A percentile compares a stretch with the other conserved stretches of the same genome.
phyloP scores from a whole-genome alignment of 108 stramenopile species.

The Nannochloropsis salina region DNA sequence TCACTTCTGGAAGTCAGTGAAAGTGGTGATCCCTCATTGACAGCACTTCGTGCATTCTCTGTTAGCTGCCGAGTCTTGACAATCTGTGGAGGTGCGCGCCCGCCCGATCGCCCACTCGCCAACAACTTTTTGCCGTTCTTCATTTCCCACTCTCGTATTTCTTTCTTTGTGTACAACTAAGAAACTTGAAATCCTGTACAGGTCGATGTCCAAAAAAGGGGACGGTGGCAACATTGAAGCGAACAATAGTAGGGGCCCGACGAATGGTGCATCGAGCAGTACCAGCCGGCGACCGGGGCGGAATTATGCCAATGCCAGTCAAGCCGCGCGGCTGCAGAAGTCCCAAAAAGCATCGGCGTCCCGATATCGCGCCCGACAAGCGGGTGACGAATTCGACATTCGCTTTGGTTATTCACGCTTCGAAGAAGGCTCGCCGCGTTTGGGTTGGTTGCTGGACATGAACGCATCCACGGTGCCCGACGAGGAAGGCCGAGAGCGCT shows the following conservation, averaged over 20 bases:
- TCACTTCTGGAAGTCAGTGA: too few relatives aligned
- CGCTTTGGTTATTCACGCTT: slow-evolving; percentile 26
- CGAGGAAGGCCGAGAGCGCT: slow-evolving; percentile 45
- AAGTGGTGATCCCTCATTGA: too few relatives aligned
- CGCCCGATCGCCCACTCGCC: neutral
- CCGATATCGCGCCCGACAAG: neutral
- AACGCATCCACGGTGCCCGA: slow-evolving; percentile 71
- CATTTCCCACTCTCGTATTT: neutral
- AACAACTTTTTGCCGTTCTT: neutral
- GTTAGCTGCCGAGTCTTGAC: too few relatives aligned
- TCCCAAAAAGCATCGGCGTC: neutral
- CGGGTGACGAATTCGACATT: slow-evolving; percentile 7
- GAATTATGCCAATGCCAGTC: neutral
- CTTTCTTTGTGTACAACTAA: neutral
- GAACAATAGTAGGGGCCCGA: neutral
- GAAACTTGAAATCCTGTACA: neutral
- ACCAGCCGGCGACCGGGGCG: neutral
- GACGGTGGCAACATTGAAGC: neutral
- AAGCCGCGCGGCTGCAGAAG: slow-evolving; percentile 13
- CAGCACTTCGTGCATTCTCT: too few relatives aligned
- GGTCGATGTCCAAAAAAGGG: neutral
- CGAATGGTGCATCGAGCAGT: neutral
- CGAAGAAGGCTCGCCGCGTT: slow-evolving; percentile 35
- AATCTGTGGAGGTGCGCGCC: too few relatives aligned
- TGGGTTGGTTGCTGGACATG: slow-evolving; percentile 88